phyloP scores from a whole-genome alignment of 345 rosid genomes.

The Arabis alpina region DNA sequence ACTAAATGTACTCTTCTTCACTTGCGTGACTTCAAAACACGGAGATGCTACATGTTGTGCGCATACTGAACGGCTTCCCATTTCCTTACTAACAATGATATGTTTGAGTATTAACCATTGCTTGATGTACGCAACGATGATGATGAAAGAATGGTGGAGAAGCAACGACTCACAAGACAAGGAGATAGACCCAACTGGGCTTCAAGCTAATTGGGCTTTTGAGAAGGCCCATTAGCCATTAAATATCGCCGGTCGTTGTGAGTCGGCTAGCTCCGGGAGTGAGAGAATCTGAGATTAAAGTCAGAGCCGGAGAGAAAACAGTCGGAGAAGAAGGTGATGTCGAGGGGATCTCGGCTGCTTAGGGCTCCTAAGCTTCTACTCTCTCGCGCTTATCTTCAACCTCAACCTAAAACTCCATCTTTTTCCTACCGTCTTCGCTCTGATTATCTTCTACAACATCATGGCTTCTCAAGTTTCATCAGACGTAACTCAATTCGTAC shows the following conservation, averaged over 20 bases:
- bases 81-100: conserved; percentile 3
- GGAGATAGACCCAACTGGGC: conserved; percentile 30
- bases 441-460: conserved; percentile 35
- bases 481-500: conserved; percentile 36
- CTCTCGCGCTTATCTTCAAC: conserved; percentile 5
- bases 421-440: conserved; percentile 30
- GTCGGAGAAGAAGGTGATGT: conserved; percentile 37
- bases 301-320: conserved; percentile 26
- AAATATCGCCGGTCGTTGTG: not conserved
- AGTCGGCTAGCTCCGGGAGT: not conserved
- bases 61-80: conserved; percentile 52
- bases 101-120: conserved; percentile 34
- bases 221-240: conserved; percentile 30
- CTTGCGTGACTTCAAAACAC: conserved; percentile 5
- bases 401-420: conserved; percentile 19
- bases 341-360: conserved; percentile 41
- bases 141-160: conserved; percentile 46
- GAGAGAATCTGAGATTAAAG: not conserved
- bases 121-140: conserved; percentile 31
- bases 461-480: conserved; percentile 38
- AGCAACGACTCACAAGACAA: conserved; percentile 13
- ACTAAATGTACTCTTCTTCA: conserved; percentile 14
- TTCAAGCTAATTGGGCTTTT: not conserved
- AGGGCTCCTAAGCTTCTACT: conserved; percentile 36
- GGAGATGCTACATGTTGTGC: conserved; percentile 44